Evolutionary conservation across 108 stramenopile genomes (phyloP), one percentile per base, ranked within the genome.

Genomic region (Fragilaria crotonensis): DNA sequence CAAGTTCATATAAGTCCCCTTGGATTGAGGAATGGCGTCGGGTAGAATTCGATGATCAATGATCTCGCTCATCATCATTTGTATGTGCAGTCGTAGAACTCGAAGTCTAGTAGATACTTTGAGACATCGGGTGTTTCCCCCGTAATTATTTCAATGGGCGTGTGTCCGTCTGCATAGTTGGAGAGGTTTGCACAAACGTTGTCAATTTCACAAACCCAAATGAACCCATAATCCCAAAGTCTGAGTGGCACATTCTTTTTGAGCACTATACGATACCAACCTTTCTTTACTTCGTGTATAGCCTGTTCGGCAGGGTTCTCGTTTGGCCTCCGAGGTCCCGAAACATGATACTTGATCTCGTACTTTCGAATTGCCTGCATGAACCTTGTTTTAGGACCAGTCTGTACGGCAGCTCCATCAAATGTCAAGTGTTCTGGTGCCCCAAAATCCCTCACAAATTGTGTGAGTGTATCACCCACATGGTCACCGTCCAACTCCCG

Each of bases 91-190:
- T 74, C 73, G 30, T 66, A 78, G 33, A 66, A 78, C 2, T 30
- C 66, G 45, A 78, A 78, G 44, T 78, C 73, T 1, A 73, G n/a
- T n/a, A n/a, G 30, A 46, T 47, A 63, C 36, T 78, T 64, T 2
- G 68, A 60, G 23, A 78, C 66, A 48, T 78, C 77, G 0, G 69
- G 61, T 0, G 78, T 72, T 5, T 68, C 70, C 2, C 77, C 77
- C 0, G 64, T 65, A 22, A 70, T n/a, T 2, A n/a, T 30, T 29
- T 72, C 56, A 33, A 57, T 47, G 11, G 46, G 49, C 11, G 64
- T 65, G 2, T 52, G 9, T 0, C 58, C 58, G 2, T 48, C 21
- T 17, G 19, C 14, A 19, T 50, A 50, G 7, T 20, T 11, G 14
- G 49, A 50, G 19, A 5, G 5, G n/a, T 7, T 50, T 21, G 49